Base-by-base conservation (phyloP, 768 basidiomycete genomes). In the Naganishia vishniacii region DNA sequence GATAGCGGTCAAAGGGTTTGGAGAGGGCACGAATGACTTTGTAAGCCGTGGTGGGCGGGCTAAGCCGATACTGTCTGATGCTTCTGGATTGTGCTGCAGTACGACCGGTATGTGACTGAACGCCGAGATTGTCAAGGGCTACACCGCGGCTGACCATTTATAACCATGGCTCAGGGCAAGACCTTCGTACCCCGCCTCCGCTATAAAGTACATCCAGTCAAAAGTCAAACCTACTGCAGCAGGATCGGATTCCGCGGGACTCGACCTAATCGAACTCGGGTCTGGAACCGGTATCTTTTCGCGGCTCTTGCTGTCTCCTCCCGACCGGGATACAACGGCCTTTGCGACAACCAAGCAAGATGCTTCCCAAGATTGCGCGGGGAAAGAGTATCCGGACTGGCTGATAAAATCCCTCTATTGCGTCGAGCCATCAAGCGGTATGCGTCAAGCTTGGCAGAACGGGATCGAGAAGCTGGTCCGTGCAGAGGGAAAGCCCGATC, bases 241-340 rank as follows among this genome's bases (percentile, higher is more conserved):
- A n/a, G n/a, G n/a, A n/a, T n/a, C n/a, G n/a, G n/a, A n/a, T n/a
- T 32, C 79, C 28, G 69, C 74, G 0, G 67, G 47, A 58, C 61
- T 68, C 53, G 66, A 48, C 40, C 68, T 75, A 48, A 48, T 61
- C 68, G 91, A 88, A 72, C 82, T 89, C 32, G 91, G 90, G 12
- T 79, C 87, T 5, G 91, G 91, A 26, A 92, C 90, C 1, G 91
- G 91, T 15, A 85, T 95, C 61, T 94, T 92, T 76, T 89, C 91
- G 12, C 84, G 89, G 11, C 86, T 89, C 3, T 76, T 94, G 25
- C 79, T 93, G 37, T 48, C 64, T 4, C 72, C 74, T 0, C 72
- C 75, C 1, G 25, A 56, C 29, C 3, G 31, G 44, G 63, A 53
- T 18, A 26, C 42, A 15, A 60, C 59, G 3, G 42, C 59, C 12